Evolutionary conservation across 495 filamentous ascomycete genomes (phyloP).

Genomic region (Penicillium egyptiacum): DNA sequence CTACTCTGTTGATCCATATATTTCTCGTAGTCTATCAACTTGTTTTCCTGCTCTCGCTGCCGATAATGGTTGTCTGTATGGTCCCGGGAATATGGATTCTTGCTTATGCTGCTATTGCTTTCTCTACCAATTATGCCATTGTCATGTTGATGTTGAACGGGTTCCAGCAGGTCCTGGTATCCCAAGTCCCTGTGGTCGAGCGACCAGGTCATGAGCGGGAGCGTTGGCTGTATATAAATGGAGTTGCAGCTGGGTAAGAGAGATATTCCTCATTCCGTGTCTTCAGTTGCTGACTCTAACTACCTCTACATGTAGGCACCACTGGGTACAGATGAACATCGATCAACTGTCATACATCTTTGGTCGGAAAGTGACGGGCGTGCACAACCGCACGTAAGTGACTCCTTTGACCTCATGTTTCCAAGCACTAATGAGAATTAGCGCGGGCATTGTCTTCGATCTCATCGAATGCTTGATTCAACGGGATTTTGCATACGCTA

Average conservation of each 20-base stretch:
- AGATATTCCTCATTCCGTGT: no score
- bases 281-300: conserved; percentile 1
- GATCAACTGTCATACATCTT: conserved; percentile 73
- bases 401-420: neutral
- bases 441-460: conserved; percentile 67
- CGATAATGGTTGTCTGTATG: conserved; percentile 44
- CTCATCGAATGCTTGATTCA: conserved; percentile 76
- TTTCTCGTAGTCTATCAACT: conserved; percentile 45
- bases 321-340: conserved; percentile 63
- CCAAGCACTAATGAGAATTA: conserved; percentile 10
- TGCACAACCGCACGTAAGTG: conserved; percentile 74
- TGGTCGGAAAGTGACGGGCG: conserved; percentile 68
- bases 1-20: conserved; percentile 51
- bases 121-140: conserved; percentile 49
- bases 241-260: conserved; percentile 36
- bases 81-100: conserved; percentile 54
- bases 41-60: conserved; percentile 44
- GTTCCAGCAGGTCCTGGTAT: conserved; percentile 24
- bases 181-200: conserved; percentile 23
- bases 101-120: conserved; percentile 33
- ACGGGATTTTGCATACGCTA: conserved; percentile 71
- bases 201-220: conserved; percentile 29
- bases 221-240: conserved; percentile 44
- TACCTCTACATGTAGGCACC: conserved; percentile 27
- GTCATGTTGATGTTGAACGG: conserved; percentile 51